Base-by-base conservation (phyloP, 2,329 filamentous ascomycete genomes). In the Ophiocordyceps polyrhachis-furcata region DNA sequence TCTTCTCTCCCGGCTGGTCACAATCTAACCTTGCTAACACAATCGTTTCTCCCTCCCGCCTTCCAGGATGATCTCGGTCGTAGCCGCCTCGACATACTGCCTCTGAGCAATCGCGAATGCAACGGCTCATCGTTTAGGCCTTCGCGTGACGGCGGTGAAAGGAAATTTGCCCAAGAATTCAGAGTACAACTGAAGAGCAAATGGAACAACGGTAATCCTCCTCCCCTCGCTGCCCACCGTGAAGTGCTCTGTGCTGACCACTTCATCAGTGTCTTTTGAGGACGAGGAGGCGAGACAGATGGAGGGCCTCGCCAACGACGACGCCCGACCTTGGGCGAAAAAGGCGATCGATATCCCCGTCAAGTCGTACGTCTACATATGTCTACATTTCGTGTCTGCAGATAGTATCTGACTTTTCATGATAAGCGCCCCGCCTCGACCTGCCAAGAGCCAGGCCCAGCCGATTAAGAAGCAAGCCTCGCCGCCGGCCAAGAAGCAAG, bases 251-350 rank as follows among this genome's bases (percentile, higher is more conserved):
- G 43, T 49, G 20, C 50, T 40, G 14, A 19, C 3, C 28, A 15
- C 15, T 21, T n/a, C 14, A 3, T 21, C 35, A 56, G 54, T 47
- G 3, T 23, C 45, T 15, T 49, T 55, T 13, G 20, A 47, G 3
- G 54, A 56, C 19, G 50, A 51, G 19, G 54, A 56, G 21, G 48
- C 53, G 2, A 44, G 47, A 13, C 48, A 53, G 41, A 49, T 54
- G 42, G 37, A 53, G 29, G 54, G 54, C 15, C 49, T 56, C 0
- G 40, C 44, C 8, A 19, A 48, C n/a, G 49, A 45, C 4, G 50
- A 53, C 14, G 44, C 46, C 11, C 49, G 54, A 4, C 54, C 52
- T 13, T 55, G 50, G 49, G 53, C 53, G 1, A 51, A 45, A 15
- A 42, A 48, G 28, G 23, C 35, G 4, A 6, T 13, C 4, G 11